Evolutionary conservation across 164 flowering plant genomes (phyloP).

Genomic region (Hamamelis virginiana): DNA sequence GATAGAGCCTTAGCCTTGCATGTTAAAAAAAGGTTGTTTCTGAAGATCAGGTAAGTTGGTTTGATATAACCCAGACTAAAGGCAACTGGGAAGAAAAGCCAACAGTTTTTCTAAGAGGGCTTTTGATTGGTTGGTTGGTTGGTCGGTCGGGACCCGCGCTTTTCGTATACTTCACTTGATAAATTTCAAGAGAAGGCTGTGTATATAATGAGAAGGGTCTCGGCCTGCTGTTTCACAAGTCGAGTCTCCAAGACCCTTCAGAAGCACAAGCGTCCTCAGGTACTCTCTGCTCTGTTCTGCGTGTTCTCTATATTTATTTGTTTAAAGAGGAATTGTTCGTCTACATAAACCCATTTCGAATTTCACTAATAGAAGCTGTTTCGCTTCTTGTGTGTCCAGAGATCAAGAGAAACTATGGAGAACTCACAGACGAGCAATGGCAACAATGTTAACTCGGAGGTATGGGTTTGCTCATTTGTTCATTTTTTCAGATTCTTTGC

Average conservation of each 20-base stretch:
- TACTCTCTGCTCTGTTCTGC: slow-evolving; percentile 1
- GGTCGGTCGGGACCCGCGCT: slow-evolving; percentile 37
- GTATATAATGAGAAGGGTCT: slow-evolving; percentile 44
- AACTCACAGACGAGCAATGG: slow-evolving; percentile 20
- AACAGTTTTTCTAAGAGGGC: neutral
- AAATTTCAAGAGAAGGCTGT: neutral
- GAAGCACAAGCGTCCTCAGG: slow-evolving; percentile 25
- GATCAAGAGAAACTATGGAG: slow-evolving; percentile 30
- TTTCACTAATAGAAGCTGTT: neutral
- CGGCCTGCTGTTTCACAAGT: slow-evolving; percentile 33
- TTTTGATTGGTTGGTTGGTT: slow-evolving; percentile 19
- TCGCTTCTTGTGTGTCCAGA: slow-evolving; percentile 11
- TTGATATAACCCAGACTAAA: slow-evolving; percentile 19
- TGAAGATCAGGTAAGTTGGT: neutral
- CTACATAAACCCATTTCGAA: slow-evolving; percentile 3
- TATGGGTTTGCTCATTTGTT: slow-evolving; percentile 4
- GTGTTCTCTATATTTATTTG: neutral
- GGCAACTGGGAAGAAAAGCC: neutral
- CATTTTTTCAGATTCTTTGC: neutral
- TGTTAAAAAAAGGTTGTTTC: too few relatives aligned
- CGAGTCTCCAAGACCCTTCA: slow-evolving; percentile 18
- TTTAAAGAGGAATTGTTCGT: neutral
- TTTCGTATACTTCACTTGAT: slow-evolving; percentile 47
- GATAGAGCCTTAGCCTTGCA: neutral
- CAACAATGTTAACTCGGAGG: slow-evolving; percentile 19